Base-by-base conservation (phyloP, 345 rosid species). In the Salix suchowensis region DNA sequence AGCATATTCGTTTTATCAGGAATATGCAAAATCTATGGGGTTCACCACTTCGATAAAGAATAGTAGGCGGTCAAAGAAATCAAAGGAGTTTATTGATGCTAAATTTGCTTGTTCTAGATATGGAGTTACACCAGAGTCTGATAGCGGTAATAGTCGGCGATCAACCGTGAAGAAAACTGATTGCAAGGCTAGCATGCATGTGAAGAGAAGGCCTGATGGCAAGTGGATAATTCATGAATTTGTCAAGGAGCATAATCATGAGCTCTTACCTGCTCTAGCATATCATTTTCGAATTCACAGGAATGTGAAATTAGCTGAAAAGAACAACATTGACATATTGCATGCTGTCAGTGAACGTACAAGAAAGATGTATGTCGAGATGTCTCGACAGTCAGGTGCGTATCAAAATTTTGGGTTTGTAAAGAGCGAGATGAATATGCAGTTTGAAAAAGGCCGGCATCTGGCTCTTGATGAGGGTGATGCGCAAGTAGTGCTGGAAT, bases 161-260 rank as follows among this genome's bases (percentile, higher is more conserved):
- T 81, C 86, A 21, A 71, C 78, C 69, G 82, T 81, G 69, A 84
- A 75, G 75, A 83, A 84, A 50, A 81, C 82, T n/a, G 84, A 84
- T 58, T 84, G 86, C 74, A 84, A 81, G 67, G 86, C 86, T 21
- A 84, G 86, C 68, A 84, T 84, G 86, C 86, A 84, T 68, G 84
- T 84, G 65, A 84, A 84, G 73, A 81, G 86, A 65, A 81, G 76
- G 40, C 24, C 76, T 26, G 84, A 81, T 78, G 84, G 82, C 52
- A 84, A 81, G 65, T 84, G 86, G 86, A 76, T 81, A 58, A 84
- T 81, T 60, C 86, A 84, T 81, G 84, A 81, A 65, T 84, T 78
- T 79, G 71, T 79, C 23, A 79, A 79, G 67, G 82, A 79, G 65
- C 82, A 79, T 62, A 79, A 79, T 71, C 86, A 84, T 52, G 86